phyloP scores from a whole-genome alignment of 306 rosid genomes.

The Boehmeria nivea region DNA sequence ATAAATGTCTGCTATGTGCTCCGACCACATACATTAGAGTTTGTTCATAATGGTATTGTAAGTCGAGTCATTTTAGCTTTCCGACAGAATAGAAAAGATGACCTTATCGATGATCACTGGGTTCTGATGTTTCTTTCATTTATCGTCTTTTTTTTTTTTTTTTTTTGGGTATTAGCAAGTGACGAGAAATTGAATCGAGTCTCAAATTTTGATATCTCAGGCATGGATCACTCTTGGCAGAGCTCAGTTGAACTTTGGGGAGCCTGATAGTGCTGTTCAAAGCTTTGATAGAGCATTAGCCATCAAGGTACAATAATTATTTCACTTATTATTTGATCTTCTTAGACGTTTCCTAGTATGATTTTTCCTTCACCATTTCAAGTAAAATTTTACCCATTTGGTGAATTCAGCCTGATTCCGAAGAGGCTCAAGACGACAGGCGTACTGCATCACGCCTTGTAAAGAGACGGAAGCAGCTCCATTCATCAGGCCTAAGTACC shows the following conservation, averaged over 20 bases:
- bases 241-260: slow-evolving; percentile 86
- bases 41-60: no score
- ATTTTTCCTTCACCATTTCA: neutral
- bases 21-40: no score
- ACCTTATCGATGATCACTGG: no score
- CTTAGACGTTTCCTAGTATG: neutral
- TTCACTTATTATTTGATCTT: neutral
- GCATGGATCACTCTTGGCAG: slow-evolving; percentile 95
- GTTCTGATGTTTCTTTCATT: no score
- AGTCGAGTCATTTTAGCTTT: no score
- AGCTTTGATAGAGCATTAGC: slow-evolving; percentile 82
- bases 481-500: slow-evolving; percentile 36
- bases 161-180: no score
- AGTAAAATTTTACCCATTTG: neutral
- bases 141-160: no score
- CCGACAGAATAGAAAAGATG: no score
- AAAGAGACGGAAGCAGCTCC: slow-evolving; percentile 76
- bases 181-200: no score
- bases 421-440: slow-evolving; percentile 48
- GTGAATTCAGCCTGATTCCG: slow-evolving; percentile 42
- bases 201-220: slow-evolving; percentile 34
- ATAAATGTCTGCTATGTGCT: no score
- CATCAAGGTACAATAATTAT: slow-evolving; percentile 54
- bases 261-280: slow-evolving; percentile 75
- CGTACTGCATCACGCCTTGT: slow-evolving; percentile 53